A percentile compares a stretch with the other conserved stretches of the same genome.
phyloP scores from a whole-genome alignment of 495 filamentous ascomycete genomes.

The Aspergillus affinis region DNA sequence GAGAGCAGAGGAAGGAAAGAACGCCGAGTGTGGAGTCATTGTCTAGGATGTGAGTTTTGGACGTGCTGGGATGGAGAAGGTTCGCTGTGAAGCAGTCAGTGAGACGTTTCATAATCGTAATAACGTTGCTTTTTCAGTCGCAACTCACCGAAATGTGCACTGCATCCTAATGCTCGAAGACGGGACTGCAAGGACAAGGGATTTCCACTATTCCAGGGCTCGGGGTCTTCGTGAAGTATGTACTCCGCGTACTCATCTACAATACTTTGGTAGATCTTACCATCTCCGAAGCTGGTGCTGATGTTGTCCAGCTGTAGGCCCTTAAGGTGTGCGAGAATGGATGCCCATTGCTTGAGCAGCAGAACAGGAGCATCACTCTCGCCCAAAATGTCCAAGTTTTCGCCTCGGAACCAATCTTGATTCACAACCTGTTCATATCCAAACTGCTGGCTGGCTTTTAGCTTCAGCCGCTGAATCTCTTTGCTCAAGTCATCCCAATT shows the following conservation, averaged over 20 bases:
- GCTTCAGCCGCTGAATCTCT: constrained; percentile 48
- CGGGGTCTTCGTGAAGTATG: constrained; percentile 9
- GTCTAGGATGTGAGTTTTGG: constrained; percentile 40
- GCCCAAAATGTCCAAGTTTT: constrained; percentile 22
- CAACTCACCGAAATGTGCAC: constrained; percentile 46
- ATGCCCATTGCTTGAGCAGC: constrained; percentile 57
- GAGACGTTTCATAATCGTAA: neutral
- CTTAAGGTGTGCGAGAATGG: constrained; percentile 45
- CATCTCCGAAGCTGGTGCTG: constrained; percentile 61
- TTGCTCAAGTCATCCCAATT: constrained; percentile 54
- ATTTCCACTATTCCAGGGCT: neutral
- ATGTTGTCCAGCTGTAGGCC: constrained; percentile 53
- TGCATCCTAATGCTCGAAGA: constrained; percentile 37
- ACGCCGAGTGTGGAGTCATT: constrained; percentile 52
- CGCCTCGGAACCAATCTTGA: constrained; percentile 16
- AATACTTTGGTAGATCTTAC: constrained; percentile 55
- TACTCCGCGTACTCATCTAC: constrained; percentile 58
- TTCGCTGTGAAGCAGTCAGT: constrained; percentile 29
- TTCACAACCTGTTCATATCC: constrained; percentile 20
- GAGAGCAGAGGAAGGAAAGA: constrained; percentile 63
- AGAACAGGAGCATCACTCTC: constrained; percentile 32
- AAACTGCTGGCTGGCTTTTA: constrained; percentile 23
- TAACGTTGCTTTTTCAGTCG: neutral
- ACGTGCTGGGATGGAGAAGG: constrained; percentile 34
- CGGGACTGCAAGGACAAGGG: constrained; percentile 25